Evolutionary conservation across 208 protist genomes (phyloP).

Genomic region (Strigomonas culicis): DNA sequence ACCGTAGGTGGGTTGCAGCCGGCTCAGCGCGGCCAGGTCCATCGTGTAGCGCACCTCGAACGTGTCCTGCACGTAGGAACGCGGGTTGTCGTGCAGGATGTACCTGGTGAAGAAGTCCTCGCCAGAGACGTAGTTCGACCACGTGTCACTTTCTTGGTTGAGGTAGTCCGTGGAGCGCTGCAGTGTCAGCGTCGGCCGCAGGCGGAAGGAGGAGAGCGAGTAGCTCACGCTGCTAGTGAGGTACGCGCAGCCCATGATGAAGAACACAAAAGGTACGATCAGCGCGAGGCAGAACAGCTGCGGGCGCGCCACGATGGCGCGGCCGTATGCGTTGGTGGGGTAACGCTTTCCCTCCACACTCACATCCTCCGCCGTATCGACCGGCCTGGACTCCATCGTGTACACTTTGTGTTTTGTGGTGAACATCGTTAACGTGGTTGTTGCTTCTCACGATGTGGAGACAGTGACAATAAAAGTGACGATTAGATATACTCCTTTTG

Average conservation of each 20-base stretch:
- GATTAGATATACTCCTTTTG: too few species aligned
- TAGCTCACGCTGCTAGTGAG: conserved; percentile 17
- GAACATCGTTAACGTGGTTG: conserved; percentile 5
- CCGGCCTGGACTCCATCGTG: conserved; percentile 26
- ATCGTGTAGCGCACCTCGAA: conserved; percentile 27
- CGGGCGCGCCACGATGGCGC: conserved; percentile 20
- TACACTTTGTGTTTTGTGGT: conserved; percentile 29
- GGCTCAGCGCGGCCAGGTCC: conserved; percentile 9
- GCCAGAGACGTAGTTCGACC: conserved; percentile 17
- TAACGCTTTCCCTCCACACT: conserved; percentile 45
- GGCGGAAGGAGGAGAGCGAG: conserved; percentile 39
- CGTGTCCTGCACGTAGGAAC: conserved; percentile 18
- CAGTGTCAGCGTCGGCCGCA: conserved; percentile 18
- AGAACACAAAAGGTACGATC: conserved; percentile 28
- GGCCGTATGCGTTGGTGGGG: conserved; percentile 25
- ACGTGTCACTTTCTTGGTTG: conserved; percentile 16
- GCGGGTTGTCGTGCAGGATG: conserved; percentile 14
- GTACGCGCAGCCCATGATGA: conserved; percentile 26
- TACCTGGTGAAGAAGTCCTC: background rate
- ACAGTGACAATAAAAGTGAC: too few species aligned
- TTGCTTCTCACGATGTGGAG: too few species aligned
- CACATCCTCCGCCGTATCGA: conserved; percentile 29
- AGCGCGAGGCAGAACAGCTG: conserved; percentile 21
- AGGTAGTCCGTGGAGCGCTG: conserved; percentile 15
- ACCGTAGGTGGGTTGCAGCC: background rate